These are phyloP conservation scores for Pisolithus orientalis DNA, from an alignment of 768 basidiomycete species.

Conservation along the genomic window DNA sequence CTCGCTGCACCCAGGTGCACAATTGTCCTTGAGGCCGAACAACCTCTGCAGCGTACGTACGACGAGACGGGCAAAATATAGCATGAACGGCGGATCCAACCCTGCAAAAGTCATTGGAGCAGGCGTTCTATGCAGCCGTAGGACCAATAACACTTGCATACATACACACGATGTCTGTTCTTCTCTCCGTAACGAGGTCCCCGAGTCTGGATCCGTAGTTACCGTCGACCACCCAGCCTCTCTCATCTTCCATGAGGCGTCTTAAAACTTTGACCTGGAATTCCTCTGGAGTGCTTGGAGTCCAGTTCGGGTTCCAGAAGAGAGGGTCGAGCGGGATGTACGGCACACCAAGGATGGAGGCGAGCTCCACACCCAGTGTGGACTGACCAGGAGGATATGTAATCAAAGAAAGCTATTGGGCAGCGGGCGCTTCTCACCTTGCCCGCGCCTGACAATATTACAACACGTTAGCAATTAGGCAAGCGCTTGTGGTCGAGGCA, in stretches of 20 bases:
- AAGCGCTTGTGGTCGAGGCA: not conserved
- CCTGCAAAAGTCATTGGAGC: constrained; percentile 28
- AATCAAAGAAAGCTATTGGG: not conserved
- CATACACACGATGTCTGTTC: constrained; percentile 47
- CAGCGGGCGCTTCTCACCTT: constrained; percentile 23
- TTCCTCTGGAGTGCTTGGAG: constrained; percentile 20
- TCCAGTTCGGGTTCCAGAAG: constrained; percentile 44
- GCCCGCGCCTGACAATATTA: constrained; percentile 22
- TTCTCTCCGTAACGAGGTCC: constrained; percentile 26
- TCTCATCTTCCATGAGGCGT: constrained; percentile 24
- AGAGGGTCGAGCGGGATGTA: constrained; percentile 40
- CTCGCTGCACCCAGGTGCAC: constrained; percentile 44
- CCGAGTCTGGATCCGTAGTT: constrained; percentile 27
- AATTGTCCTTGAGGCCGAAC: constrained; percentile 28
- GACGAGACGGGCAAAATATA: constrained; percentile 56
- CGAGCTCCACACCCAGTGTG: constrained; percentile 38
- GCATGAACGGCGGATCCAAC: constrained; percentile 54
- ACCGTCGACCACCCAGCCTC: constrained; percentile 50
- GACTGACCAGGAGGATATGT: constrained; percentile 25
- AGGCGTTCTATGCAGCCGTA: not conserved
- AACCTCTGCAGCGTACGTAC: constrained; percentile 40
- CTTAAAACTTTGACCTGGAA: constrained; percentile 6
- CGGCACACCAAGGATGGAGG: constrained; percentile 36
- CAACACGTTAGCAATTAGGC: too few relatives aligned
- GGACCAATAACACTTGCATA: not conserved